Percentiles rank a stretch among this genome's conserved stretches.
phyloP scores from a whole-genome alignment of 768 basidiomycete species.

The Russula lepida region DNA sequence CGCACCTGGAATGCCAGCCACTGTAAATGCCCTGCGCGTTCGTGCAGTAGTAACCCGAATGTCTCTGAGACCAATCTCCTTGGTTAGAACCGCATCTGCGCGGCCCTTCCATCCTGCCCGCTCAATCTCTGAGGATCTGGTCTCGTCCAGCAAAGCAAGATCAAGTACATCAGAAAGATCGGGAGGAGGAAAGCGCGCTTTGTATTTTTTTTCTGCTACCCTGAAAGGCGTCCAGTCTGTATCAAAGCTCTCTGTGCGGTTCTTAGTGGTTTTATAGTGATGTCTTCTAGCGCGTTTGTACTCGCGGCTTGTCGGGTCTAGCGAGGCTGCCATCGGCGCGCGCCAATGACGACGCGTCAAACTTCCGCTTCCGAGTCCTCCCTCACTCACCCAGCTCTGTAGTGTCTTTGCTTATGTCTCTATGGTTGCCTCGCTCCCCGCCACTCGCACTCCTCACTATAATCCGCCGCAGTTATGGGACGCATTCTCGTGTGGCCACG shows the following conservation, averaged over 20 bases:
- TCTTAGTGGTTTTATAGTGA: conserved; percentile 51
- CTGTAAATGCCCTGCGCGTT: conserved; percentile 33
- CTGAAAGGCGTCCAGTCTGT: conserved; percentile 67
- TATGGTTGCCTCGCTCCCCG: conserved; percentile 63
- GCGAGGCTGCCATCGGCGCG: conserved; percentile 15
- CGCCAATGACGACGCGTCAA: not conserved
- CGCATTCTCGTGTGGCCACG: conserved; percentile 18
- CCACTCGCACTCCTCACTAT: conserved; percentile 36
- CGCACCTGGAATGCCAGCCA: conserved; percentile 45
- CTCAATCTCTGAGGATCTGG: conserved; percentile 35
- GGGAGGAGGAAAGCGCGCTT: conserved; percentile 69
- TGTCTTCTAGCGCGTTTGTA: conserved; percentile 55
- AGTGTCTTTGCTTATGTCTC: conserved; percentile 57
- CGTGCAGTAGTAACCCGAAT: not conserved
- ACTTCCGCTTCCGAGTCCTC: not conserved
- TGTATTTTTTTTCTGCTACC: conserved; percentile 72
- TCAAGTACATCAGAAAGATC: conserved; percentile 65
- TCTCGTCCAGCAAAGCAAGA: conserved; percentile 40
- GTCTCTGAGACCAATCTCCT: conserved; percentile 27
- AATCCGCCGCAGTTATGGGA: conserved; percentile 21
- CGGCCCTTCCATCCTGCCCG: conserved; percentile 43
- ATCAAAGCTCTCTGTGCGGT: conserved; percentile 39
- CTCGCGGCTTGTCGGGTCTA: conserved; percentile 40
- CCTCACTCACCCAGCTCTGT: not conserved
- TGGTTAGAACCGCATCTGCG: conserved; percentile 31